These are phyloP conservation scores for Boletus sp. DNA, from an alignment of 768 basidiomycete species.

Conservation along the genomic window DNA sequence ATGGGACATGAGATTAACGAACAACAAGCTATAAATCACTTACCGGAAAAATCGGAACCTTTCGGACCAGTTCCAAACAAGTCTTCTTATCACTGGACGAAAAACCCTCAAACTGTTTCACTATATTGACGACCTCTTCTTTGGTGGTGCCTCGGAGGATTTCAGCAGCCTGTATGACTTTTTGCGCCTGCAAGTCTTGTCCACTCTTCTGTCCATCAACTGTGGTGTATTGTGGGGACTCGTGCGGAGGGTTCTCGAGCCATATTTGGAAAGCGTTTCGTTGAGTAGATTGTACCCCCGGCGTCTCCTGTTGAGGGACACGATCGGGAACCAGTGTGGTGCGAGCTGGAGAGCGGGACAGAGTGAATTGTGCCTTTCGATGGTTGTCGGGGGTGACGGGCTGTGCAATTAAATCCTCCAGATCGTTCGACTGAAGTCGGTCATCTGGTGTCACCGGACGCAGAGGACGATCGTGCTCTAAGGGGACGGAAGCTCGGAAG, in stretches of 20 bases:
- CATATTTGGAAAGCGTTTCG: constrained; percentile 16
- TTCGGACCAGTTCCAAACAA: constrained; percentile 15
- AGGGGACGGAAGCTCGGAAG: neutral
- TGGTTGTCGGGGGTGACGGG: neutral
- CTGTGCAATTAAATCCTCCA: neutral
- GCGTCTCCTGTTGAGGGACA: neutral
- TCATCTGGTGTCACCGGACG: neutral
- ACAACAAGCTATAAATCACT: neutral
- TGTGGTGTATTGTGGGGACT: constrained; percentile 13
- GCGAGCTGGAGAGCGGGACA: neutral
- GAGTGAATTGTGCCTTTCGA: neutral
- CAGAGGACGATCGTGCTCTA: neutral
- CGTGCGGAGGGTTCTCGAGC: neutral
- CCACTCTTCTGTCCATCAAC: constrained; percentile 14
- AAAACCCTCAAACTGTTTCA: constrained; percentile 16
- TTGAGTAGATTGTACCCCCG: neutral
- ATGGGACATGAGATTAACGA: constrained; percentile 2
- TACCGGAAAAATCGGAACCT: constrained; percentile 25
- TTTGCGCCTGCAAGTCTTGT: neutral
- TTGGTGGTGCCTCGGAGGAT: constrained; percentile 13
- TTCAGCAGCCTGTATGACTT: constrained; percentile 3
- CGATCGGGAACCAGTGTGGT: neutral
- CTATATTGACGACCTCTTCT: constrained; percentile 15
- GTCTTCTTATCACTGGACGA: neutral
- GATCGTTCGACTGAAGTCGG: neutral